Evolutionary conservation across 208 protist genomes (phyloP).

Genomic region (Trypanosoma lewisi): DNA sequence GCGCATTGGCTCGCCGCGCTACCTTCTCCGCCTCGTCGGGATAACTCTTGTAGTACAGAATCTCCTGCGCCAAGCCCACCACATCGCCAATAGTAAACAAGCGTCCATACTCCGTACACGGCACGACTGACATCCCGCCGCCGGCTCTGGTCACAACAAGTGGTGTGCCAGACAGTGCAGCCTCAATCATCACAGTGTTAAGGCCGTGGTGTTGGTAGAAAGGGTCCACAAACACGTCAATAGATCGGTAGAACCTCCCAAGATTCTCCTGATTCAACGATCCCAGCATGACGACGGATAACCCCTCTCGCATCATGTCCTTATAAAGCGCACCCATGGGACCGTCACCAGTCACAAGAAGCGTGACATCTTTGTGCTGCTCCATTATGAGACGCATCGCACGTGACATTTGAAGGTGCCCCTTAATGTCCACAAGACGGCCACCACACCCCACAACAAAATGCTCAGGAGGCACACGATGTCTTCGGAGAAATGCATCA

Average conservation of each 20-base stretch:
- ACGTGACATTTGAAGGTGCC: slow-evolving; percentile 25
- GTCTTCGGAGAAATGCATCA: slow-evolving; percentile 6
- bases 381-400: slow-evolving; percentile 27
- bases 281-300: slow-evolving; percentile 24
- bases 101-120: slow-evolving; percentile 23
- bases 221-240: slow-evolving; percentile 41
- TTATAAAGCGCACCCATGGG: slow-evolving; percentile 5
- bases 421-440: slow-evolving; percentile 30
- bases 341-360: slow-evolving; percentile 34
- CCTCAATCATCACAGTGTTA: slow-evolving; percentile 44
- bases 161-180: slow-evolving; percentile 24
- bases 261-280: slow-evolving; percentile 29
- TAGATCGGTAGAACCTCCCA: slow-evolving; percentile 26
- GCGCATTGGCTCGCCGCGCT: slow-evolving; percentile 10
- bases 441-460: slow-evolving; percentile 38
- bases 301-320: slow-evolving; percentile 8
- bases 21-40: slow-evolving; percentile 4
- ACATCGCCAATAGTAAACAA: slow-evolving; percentile 24
- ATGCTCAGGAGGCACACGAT: slow-evolving; percentile 12
- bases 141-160: slow-evolving; percentile 27
- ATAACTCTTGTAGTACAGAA: slow-evolving; percentile 29
- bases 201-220: slow-evolving; percentile 39
- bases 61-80: slow-evolving; percentile 11
- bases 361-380: slow-evolving; percentile 15
- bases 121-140: slow-evolving; percentile 26